Percentiles rank a stretch among this genome's conserved stretches.
Conservation (phyloP, 2,329 filamentous ascomycete species). For the Arthrobotrys sinensis region DNA sequence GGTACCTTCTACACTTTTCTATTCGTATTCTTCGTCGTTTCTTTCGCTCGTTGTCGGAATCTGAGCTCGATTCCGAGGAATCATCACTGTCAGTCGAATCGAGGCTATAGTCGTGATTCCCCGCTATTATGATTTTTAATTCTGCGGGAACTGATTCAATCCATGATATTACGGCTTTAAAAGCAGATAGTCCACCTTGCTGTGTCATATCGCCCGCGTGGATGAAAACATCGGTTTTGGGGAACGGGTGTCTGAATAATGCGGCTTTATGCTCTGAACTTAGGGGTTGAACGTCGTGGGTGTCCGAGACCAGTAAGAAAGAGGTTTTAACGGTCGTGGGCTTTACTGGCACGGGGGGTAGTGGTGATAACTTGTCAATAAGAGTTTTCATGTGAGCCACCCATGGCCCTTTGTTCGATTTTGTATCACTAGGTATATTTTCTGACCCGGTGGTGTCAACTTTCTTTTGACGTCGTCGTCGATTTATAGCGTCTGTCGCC, state of each 20-base stretch:
- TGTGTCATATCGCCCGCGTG: constrained; percentile 85
- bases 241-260: constrained; percentile 68
- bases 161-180: constrained; percentile 77
- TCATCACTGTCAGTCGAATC: constrained; percentile 71
- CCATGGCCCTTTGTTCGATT: too few species aligned
- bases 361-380: background rate
- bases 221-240: constrained; percentile 80
- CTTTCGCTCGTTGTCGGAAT: constrained; percentile 67
- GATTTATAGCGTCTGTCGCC: background rate
- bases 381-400: too few species aligned
- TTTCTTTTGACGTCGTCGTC: background rate
- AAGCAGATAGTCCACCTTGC: constrained; percentile 74
- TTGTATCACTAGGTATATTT: background rate
- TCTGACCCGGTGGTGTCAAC: background rate
- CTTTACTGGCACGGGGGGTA: background rate
- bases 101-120: constrained; percentile 82
- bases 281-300: constrained; percentile 73
- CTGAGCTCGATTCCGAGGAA: constrained; percentile 70
- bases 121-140: constrained; percentile 70
- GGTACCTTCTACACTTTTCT: constrained; percentile 72
- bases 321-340: constrained; percentile 31
- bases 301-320: constrained; percentile 75
- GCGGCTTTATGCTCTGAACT: background rate
- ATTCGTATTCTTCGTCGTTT: constrained; percentile 70
- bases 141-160: constrained; percentile 78